phyloP scores from a whole-genome alignment of 129 eudicot genomes.

The Pulicaria dysenterica region DNA sequence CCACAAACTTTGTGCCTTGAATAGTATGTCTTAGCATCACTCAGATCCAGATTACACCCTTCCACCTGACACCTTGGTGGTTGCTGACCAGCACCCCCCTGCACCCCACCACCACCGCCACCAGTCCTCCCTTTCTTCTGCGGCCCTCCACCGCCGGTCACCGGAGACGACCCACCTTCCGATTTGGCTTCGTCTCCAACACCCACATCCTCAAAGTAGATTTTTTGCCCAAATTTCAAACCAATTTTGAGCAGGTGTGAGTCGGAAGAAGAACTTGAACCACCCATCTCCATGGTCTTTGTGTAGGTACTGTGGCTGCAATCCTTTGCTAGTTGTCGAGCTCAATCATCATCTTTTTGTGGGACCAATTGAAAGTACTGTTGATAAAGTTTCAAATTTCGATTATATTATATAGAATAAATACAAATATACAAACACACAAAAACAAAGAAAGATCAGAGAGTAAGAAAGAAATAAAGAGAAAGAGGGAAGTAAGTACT shows the following conservation, averaged over 20 bases:
- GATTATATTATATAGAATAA: slow-evolving; percentile 4
- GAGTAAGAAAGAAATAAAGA: background rate
- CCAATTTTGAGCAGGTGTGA: slow-evolving; percentile 50
- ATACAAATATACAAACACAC: slow-evolving; percentile 11
- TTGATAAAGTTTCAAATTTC: slow-evolving; percentile 21
- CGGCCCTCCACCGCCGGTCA: slow-evolving; percentile 43
- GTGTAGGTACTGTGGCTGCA: slow-evolving; percentile 5
- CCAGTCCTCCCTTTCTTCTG: slow-evolving; percentile 66
- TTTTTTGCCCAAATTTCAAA: slow-evolving; percentile 66
- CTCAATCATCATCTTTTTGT: slow-evolving; percentile 34
- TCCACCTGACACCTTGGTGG: slow-evolving; percentile 94
- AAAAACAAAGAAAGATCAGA: slow-evolving; percentile 22
- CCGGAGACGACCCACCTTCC: slow-evolving; percentile 49
- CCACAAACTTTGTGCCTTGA: slow-evolving; percentile 94
- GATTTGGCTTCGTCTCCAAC: slow-evolving; percentile 46
- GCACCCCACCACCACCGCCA: slow-evolving; percentile 48
- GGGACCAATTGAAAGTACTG: slow-evolving; percentile 21
- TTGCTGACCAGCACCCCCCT: slow-evolving; percentile 24
- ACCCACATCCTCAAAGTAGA: slow-evolving; percentile 80
- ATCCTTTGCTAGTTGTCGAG: slow-evolving; percentile 20
- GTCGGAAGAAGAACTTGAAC: slow-evolving; percentile 43
- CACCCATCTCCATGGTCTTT: slow-evolving; percentile 41
- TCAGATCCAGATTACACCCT: slow-evolving; percentile 93
- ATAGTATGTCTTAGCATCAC: slow-evolving; percentile 84
- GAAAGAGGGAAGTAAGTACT: slow-evolving; percentile 25